Evolutionary conservation across 2,329 filamentous ascomycete genomes (phyloP).

Genomic region (Cyphellophora attinorum): DNA sequence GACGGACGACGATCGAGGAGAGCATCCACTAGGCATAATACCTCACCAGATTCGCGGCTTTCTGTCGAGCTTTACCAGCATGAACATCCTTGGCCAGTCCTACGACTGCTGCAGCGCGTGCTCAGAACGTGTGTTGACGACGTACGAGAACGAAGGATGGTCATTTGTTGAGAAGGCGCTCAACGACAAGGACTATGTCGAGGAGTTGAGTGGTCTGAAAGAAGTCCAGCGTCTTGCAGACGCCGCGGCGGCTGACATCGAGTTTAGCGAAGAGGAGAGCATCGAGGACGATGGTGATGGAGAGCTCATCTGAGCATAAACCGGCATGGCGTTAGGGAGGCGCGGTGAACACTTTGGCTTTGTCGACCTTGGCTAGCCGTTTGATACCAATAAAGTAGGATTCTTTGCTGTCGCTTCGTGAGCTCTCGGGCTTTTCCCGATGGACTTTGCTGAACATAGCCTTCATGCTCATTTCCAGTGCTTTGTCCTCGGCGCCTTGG

Average conservation of each 20-base stretch:
- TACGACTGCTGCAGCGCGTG: slow-evolving; percentile 57
- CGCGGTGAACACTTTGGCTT: slow-evolving; percentile 34
- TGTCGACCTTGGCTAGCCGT: slow-evolving; percentile 47
- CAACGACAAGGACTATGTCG: slow-evolving; percentile 53
- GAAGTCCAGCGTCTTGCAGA: slow-evolving; percentile 43
- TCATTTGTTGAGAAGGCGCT: slow-evolving; percentile 50
- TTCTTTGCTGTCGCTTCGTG: slow-evolving; percentile 75
- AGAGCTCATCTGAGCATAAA: slow-evolving; percentile 25
- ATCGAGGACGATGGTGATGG: slow-evolving; percentile 20
- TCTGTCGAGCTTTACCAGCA: slow-evolving; percentile 49
- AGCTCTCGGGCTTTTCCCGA: slow-evolving; percentile 85
- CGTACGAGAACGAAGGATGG: slow-evolving; percentile 45
- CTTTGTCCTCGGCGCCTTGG: slow-evolving; percentile 77
- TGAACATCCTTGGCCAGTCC: slow-evolving; percentile 46
- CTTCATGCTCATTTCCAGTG: slow-evolving; percentile 63
- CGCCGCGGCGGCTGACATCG: slow-evolving; percentile 32
- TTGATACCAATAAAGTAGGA: slow-evolving; percentile 73
- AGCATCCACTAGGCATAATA: slow-evolving; percentile 42
- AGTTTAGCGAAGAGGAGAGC: slow-evolving; percentile 33
- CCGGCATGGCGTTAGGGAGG: slow-evolving; percentile 1
- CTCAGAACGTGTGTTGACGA: slow-evolving; percentile 43
- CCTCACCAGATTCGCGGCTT: slow-evolving; percentile 58
- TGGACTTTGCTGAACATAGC: slow-evolving; percentile 70
- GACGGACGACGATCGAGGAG: slow-evolving; percentile 23
- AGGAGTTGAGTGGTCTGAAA: slow-evolving; percentile 52